Evolutionary conservation across 2,329 filamentous ascomycete species (phyloP).

Genomic region (Gremmenia infestans): DNA sequence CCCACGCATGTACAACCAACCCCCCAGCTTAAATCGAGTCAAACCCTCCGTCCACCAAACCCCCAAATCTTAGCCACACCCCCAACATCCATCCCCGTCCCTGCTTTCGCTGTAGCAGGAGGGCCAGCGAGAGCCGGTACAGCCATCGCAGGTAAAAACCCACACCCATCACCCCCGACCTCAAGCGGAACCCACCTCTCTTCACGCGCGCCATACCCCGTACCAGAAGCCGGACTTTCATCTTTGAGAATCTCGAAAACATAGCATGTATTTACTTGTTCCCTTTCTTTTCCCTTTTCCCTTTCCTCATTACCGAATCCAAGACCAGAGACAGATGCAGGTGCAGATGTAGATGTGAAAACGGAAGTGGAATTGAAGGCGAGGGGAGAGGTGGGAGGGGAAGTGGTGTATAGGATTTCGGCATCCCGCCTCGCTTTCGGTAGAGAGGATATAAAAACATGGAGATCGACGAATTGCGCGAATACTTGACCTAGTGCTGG

Average conservation of each 20-base stretch:
- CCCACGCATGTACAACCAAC: too few species aligned
- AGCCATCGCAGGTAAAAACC: conserved; percentile 38
- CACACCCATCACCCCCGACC: conserved; percentile 33
- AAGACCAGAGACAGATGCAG: too few species aligned
- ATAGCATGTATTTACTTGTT: conserved; percentile 14
- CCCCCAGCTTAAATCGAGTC: neutral
- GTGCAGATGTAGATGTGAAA: too few species aligned
- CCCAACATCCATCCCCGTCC: conserved; percentile 9
- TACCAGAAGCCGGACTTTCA: conserved; percentile 18
- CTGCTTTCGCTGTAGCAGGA: neutral
- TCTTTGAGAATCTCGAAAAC: conserved; percentile 29
- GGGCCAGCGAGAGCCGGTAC: neutral
- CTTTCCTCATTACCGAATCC: too few species aligned
- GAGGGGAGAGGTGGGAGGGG: too few species aligned
- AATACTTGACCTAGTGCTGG: conserved; percentile 46
- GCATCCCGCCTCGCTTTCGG: conserved; percentile 39
- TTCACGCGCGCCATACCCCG: conserved; percentile 38
- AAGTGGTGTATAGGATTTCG: conserved; percentile 28
- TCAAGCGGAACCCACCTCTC: conserved; percentile 50
- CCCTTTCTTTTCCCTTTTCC: conserved; percentile 1
- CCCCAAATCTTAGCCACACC: conserved; percentile 21
- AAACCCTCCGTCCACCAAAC: conserved; percentile 33
- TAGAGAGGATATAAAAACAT: conserved; percentile 46
- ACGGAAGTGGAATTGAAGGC: too few species aligned
- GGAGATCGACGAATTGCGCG: conserved; percentile 48